Evolutionary conservation across 352 stramenopile species (phyloP).

Genomic region (Phytophthora pluvialis): DNA sequence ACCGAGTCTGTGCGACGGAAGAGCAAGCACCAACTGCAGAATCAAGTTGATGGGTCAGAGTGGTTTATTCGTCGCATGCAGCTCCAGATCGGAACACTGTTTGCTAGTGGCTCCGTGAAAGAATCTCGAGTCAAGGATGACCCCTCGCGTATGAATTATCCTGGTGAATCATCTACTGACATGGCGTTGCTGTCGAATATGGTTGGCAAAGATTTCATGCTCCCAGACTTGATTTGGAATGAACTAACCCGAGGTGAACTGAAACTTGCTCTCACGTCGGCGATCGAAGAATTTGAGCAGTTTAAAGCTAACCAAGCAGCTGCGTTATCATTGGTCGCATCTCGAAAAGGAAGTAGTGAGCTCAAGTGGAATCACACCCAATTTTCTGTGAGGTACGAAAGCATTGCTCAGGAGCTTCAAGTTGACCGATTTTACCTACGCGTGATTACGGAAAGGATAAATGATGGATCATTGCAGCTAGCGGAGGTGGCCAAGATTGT

Average conservation of each 20-base stretch:
- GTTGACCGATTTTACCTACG: slow-evolving; percentile 75
- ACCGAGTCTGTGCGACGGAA: slow-evolving; percentile 34
- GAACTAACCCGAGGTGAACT: slow-evolving; percentile 61
- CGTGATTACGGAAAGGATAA: slow-evolving; percentile 71
- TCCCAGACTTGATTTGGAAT: slow-evolving; percentile 87
- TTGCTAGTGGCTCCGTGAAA: slow-evolving; percentile 38
- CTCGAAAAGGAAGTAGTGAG: slow-evolving; percentile 29
- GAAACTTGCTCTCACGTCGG: slow-evolving; percentile 47
- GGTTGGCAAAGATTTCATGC: slow-evolving; percentile 72
- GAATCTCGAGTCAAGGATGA: slow-evolving; percentile 51
- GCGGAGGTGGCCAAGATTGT: slow-evolving; percentile 55
- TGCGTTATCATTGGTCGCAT: slow-evolving; percentile 29
- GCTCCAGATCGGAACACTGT: slow-evolving; percentile 56
- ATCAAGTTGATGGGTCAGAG: slow-evolving; percentile 41
- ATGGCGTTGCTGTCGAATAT: slow-evolving; percentile 71
- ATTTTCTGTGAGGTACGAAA: slow-evolving; percentile 71
- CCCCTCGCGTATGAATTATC: slow-evolving; percentile 69
- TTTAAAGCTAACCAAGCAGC: slow-evolving; percentile 46
- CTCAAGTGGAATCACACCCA: slow-evolving; percentile 75
- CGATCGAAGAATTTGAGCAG: slow-evolving; percentile 57
- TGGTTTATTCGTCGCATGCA: slow-evolving; percentile 81
- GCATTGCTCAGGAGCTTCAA: slow-evolving; percentile 65
- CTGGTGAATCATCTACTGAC: slow-evolving; percentile 72
- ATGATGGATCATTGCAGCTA: slow-evolving; percentile 72
- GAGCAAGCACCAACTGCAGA: slow-evolving; percentile 33